A percentile compares a stretch with the other conserved stretches of the same genome.
Conservation (phyloP, 2,329 filamentous ascomycete species). For the Penicillium sp. region DNA sequence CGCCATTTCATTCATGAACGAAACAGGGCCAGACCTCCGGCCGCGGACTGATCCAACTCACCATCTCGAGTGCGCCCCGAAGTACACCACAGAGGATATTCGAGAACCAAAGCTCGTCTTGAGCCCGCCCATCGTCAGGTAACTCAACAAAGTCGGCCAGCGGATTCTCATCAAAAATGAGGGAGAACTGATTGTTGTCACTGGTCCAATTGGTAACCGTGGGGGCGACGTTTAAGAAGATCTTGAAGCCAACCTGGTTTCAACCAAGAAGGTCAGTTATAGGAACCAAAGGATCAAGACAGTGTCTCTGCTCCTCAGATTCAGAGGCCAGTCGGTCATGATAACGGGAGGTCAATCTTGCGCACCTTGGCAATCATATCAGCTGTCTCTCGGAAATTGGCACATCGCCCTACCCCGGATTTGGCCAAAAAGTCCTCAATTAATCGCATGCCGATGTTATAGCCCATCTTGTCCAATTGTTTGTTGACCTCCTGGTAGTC, state of each 20-base stretch:
- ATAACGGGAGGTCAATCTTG: not conserved
- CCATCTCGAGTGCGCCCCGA: constrained; percentile 90
- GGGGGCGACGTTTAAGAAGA: constrained; percentile 95
- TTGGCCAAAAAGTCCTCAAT: constrained; percentile 98
- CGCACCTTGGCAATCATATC: constrained; percentile 89
- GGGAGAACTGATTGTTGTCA: constrained; percentile 92
- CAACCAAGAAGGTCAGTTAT: constrained; percentile 6
- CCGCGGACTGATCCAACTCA: constrained; percentile 38
- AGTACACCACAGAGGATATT: constrained; percentile 94
- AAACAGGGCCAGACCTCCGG: not conserved
- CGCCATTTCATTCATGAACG: not conserved
- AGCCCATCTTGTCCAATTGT: constrained; percentile 97
- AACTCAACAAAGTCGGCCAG: constrained; percentile 96
- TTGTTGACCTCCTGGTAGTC: constrained; percentile 96
- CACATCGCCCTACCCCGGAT: constrained; percentile 80
- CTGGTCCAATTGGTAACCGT: constrained; percentile 91
- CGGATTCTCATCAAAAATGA: constrained; percentile 95
- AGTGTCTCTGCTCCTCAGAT: not conserved
- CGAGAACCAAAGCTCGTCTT: constrained; percentile 97
- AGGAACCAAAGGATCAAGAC: not conserved
- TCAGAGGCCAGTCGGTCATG: not conserved
- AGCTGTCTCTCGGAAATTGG: constrained; percentile 90
- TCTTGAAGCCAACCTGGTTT: constrained; percentile 87
- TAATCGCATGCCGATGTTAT: constrained; percentile 91
- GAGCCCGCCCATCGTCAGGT: constrained; percentile 88